Conservation (phyloP, 495 filamentous ascomycete genomes). For the Aspergillus campestris region DNA sequence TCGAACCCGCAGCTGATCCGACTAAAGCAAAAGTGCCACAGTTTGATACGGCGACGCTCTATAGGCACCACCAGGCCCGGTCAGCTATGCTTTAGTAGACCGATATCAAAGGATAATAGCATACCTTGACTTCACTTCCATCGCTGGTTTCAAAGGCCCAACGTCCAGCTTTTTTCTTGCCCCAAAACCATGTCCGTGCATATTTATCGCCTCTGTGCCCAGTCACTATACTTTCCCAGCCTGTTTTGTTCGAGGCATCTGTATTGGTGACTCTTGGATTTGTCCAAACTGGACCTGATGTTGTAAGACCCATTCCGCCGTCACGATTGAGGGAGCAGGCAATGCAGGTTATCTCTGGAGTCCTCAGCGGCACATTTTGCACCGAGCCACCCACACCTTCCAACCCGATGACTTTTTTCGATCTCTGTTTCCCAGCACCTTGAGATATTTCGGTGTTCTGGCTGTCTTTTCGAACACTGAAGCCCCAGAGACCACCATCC, state of each 20-base stretch:
- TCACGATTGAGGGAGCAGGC: slow-evolving; percentile 87
- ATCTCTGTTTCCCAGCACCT: slow-evolving; percentile 70
- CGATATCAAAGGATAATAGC: not conserved
- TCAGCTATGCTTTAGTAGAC: not conserved
- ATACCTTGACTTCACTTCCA: slow-evolving; percentile 62
- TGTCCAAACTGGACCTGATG: slow-evolving; percentile 67
- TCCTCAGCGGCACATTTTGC: slow-evolving; percentile 53
- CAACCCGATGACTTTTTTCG: slow-evolving; percentile 57
- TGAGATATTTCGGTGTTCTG: slow-evolving; percentile 93
- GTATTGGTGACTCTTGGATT: slow-evolving; percentile 52
- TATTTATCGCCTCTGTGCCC: slow-evolving; percentile 80
- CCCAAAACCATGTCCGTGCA: slow-evolving; percentile 97
- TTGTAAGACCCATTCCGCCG: slow-evolving; percentile 75
- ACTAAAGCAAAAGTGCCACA: slow-evolving; percentile 94
- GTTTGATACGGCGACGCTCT: slow-evolving; percentile 76
- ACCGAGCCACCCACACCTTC: slow-evolving; percentile 30
- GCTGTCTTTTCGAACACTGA: slow-evolving; percentile 88
- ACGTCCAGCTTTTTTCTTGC: slow-evolving; percentile 79
- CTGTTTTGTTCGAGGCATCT: slow-evolving; percentile 60
- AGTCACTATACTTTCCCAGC: slow-evolving; percentile 95
- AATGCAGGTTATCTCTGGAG: slow-evolving; percentile 80
- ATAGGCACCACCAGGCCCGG: slow-evolving; percentile 3
- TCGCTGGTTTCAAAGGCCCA: slow-evolving; percentile 90
- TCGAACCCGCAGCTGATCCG: slow-evolving; percentile 69
- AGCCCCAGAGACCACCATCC: slow-evolving; percentile 88